Conservation (phyloP, 2,329 filamentous ascomycete species). For the Phaeosphaeria sp. region DNA sequence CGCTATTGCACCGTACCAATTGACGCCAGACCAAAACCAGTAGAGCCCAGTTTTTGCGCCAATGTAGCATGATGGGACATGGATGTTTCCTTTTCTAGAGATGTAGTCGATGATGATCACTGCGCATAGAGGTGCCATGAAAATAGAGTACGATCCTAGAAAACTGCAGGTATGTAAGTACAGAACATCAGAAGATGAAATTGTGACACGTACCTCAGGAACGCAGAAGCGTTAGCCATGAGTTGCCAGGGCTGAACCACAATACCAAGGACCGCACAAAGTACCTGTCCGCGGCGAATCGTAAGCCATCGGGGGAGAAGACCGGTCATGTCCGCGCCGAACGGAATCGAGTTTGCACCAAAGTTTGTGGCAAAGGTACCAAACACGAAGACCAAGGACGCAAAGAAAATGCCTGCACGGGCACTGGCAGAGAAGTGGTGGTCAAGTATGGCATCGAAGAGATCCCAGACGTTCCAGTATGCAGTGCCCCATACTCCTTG, state of each 20-base stretch:
- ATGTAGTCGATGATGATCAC: slow-evolving; percentile 52
- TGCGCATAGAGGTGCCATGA: slow-evolving; percentile 51
- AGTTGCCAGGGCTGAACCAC: slow-evolving; percentile 54
- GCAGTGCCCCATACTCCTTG: slow-evolving; percentile 44
- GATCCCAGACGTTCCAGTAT: slow-evolving; percentile 57
- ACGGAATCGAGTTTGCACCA: slow-evolving; percentile 51
- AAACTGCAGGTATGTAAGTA: slow-evolving; percentile 42
- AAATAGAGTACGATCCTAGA: slow-evolving; percentile 51
- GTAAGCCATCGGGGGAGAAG: slow-evolving; percentile 53
- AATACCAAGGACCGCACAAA: slow-evolving; percentile 48
- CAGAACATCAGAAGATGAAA: neutral
- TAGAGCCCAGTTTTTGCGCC: slow-evolving; percentile 31
- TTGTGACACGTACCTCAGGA: slow-evolving; percentile 35
- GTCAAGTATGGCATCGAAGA: slow-evolving; percentile 53
- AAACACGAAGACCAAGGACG: slow-evolving; percentile 44
- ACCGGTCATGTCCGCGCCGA: slow-evolving; percentile 52
- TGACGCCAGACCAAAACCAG: slow-evolving; percentile 42
- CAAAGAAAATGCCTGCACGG: slow-evolving; percentile 51
- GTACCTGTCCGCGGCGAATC: slow-evolving; percentile 52
- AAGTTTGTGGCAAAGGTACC: slow-evolving; percentile 55
- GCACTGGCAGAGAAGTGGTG: slow-evolving; percentile 48
- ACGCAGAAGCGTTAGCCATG: slow-evolving; percentile 48
- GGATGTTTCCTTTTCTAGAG: slow-evolving; percentile 50
- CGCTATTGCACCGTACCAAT: slow-evolving; percentile 40
- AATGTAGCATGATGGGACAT: slow-evolving; percentile 49